Conservation (phyloP, 768 basidiomycete genomes). For the Rossbeevera mucosa region DNA sequence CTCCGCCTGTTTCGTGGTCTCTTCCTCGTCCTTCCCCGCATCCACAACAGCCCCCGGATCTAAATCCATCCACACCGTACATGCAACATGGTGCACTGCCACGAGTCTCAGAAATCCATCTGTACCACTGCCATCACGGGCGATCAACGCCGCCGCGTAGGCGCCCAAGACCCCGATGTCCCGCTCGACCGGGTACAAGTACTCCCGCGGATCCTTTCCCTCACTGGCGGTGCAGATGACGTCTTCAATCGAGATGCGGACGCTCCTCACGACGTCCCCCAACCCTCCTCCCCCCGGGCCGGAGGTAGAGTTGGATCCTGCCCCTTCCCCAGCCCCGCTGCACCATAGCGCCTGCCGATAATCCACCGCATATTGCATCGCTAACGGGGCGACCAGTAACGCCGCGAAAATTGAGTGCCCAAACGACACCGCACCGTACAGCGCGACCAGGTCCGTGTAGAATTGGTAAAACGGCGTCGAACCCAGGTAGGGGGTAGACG, state of each 20-base stretch:
- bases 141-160: slow-evolving; percentile 49
- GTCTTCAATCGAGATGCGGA: slow-evolving; percentile 47
- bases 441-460: slow-evolving; percentile 83
- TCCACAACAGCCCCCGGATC: slow-evolving; percentile 13
- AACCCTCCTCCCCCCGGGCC: background rate
- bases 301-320: background rate
- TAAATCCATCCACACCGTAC: slow-evolving; percentile 69
- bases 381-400: slow-evolving; percentile 70
- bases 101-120: slow-evolving; percentile 62
- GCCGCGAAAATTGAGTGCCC: slow-evolving; percentile 70
- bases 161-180: slow-evolving; percentile 57
- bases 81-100: slow-evolving; percentile 76
- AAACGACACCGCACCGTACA: slow-evolving; percentile 93
- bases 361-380: slow-evolving; percentile 74
- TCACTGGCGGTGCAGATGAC: slow-evolving; percentile 35
- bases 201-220: slow-evolving; percentile 46
- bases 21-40: slow-evolving; percentile 2
- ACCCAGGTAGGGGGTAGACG: slow-evolving; percentile 58
- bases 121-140: slow-evolving; percentile 30
- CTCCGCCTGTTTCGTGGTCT: slow-evolving; percentile 11
- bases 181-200: slow-evolving; percentile 66
- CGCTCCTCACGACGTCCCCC: slow-evolving; percentile 42
- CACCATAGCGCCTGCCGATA: slow-evolving; percentile 83
- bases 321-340: slow-evolving; percentile 46
- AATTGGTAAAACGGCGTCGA: slow-evolving; percentile 83